Base-by-base conservation (phyloP, 169 alveolate species). In the Plasmodium billcollinsi region DNA sequence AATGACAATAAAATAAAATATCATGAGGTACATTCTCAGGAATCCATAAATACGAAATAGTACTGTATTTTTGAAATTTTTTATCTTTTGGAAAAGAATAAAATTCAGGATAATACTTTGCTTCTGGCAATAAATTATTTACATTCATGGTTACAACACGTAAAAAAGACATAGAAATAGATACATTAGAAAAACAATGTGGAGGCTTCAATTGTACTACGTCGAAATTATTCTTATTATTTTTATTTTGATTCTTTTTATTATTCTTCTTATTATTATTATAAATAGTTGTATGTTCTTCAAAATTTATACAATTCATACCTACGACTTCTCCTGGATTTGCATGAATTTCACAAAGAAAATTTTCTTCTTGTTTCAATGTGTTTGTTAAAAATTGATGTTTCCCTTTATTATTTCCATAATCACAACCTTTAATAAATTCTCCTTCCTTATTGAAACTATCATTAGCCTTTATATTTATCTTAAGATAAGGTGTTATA, bases 1-100 rank as follows among this genome's bases (percentile, higher is more conserved):
- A 78, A 43, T 29, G 39, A 24, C 89, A 78, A 43, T 20, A 50
- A 21, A 78, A 29, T n/a, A 21, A 6, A 24, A 78, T 18, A 9
- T 65, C 78, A 24, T 39, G 43, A 29, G 49, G 39, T 56, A 78
- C 33, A 0, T 66, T 15, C 6, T 67, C 33, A 45, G 89, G 89
- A n/a, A 78, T 66, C 89, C 66, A 66, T 58, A 78, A 65, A 45
- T 78, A 78, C 21, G 88, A 62, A 49, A 76, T 78, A 18, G 88
- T 74, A 20, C 61, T 47, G 8, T 65, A 78, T 20, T 65, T 66
- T 39, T 50, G 50, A 15, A 67, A 78, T 49, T 78, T 78, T 18
- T 69, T 56, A 29, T 78, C 76, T 45, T 52, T 49, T 11, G 70
- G 72, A 45, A 11, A 52, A 7, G 89, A 54, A 18, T 75, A 45